These are phyloP conservation scores for Cyclotella distinguenda DNA, from an alignment of 108 stramenopile genomes.

Conservation along the genomic window DNA sequence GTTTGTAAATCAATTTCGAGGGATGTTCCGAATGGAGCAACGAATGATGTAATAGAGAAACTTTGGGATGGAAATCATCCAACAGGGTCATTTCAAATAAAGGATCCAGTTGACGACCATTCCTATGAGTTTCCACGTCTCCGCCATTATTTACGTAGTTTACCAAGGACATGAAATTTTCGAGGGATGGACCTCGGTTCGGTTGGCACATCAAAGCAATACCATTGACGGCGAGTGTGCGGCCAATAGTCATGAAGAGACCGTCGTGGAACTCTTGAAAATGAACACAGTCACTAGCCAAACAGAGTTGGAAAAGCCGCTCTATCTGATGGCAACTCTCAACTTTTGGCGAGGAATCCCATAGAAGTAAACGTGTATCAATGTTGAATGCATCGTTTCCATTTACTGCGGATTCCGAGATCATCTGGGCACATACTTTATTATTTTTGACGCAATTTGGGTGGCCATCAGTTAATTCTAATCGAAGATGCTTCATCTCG, in stretches of 20 bases:
- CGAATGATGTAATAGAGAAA: constrained; percentile 26
- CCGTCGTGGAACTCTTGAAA: constrained; percentile 81
- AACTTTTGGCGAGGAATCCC: constrained; percentile 51
- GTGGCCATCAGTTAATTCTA: constrained; percentile 78
- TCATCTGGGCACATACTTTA: constrained; percentile 45
- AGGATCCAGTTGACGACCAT: constrained; percentile 14
- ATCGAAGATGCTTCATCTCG: constrained; percentile 19
- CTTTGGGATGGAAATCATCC: constrained; percentile 36
- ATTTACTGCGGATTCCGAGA: background rate
- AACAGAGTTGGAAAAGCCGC: constrained; percentile 32
- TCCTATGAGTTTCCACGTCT: background rate
- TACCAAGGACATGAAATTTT: constrained; percentile 54
- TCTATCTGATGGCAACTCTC: constrained; percentile 20
- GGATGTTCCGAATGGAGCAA: background rate
- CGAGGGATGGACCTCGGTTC: constrained; percentile 58
- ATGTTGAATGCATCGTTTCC: background rate
- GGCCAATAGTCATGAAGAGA: constrained; percentile 54
- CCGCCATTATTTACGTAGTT: constrained; percentile 18
- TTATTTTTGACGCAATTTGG: constrained; percentile 70
- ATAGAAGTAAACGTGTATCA: constrained; percentile 43
- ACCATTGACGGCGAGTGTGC: constrained; percentile 58
- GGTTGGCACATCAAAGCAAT: constrained; percentile 75
- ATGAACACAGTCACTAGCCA: constrained; percentile 78
- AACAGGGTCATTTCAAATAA: constrained; percentile 37
- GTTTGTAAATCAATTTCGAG: constrained; percentile 39